phyloP scores from a whole-genome alignment of 306 rosid genomes.

The Cucumis melo region DNA sequence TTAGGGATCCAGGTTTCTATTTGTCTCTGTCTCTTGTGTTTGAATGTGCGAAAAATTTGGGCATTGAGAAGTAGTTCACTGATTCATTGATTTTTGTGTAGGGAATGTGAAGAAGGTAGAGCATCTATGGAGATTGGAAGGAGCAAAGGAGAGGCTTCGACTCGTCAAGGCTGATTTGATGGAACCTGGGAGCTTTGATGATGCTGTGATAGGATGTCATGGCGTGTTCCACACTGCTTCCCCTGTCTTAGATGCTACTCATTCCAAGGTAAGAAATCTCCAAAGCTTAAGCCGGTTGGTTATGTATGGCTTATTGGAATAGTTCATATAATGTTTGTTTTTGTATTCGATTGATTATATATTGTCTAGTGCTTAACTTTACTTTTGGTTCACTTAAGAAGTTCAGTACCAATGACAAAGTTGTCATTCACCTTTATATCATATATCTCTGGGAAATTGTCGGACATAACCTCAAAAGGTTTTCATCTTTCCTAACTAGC shows the following conservation, averaged over 20 bases:
- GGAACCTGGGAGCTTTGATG: constrained; percentile 69
- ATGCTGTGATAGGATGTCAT: constrained; percentile 60
- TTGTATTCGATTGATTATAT: not conserved
- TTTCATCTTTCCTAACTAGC: too few species aligned
- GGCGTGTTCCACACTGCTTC: constrained; percentile 91
- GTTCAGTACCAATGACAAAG: not conserved
- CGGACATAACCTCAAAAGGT: too few species aligned
- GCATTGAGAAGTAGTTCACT: not conserved
- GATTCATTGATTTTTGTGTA: not conserved
- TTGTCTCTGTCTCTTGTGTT: not conserved
- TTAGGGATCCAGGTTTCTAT: constrained; percentile 56
- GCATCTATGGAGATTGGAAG: constrained; percentile 70
- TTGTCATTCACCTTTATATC: not conserved
- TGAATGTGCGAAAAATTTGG: not conserved
- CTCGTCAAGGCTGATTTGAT: constrained; percentile 60
- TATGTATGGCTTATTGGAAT: not conserved
- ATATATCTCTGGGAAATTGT: not conserved
- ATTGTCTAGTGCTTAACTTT: not conserved
- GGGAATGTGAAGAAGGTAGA: constrained; percentile 51
- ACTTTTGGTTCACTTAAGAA: not conserved
- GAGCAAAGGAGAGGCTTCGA: constrained; percentile 61
- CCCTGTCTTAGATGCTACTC: constrained; percentile 51
- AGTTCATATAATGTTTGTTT: not conserved
- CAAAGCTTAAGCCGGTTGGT: not conserved
- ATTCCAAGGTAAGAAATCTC: constrained; percentile 41